Evolutionary conservation across 306 rosid genomes (phyloP), one percentile per base, ranked within the genome.

Genomic region (Cicer arietinum): DNA sequence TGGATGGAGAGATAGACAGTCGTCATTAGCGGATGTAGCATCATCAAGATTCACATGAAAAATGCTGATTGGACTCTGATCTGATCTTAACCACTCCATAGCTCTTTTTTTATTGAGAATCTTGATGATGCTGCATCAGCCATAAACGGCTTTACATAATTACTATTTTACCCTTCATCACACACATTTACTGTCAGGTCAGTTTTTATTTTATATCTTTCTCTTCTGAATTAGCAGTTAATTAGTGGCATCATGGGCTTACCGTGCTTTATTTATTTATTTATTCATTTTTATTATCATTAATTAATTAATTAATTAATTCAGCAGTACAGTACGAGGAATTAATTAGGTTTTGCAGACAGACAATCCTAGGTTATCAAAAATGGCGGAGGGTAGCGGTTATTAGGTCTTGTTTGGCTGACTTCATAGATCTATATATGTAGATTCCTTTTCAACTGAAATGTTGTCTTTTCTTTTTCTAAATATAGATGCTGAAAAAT

Each of bases 111-210:
- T 13, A 82, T 25, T 94, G 98, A 91, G 98, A 94, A 91, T 94
- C 98, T 94, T 91, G 98, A 94, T 94, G 98, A 94, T 94, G 98
- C 97, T 91, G 97, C 98, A 91, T 90, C 96, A 57, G 97, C 97
- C 86, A 88, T 86, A 44, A 85, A 88, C 87, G 90, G 48, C 96
- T 90, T 65, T 30, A 6, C 22, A n/a, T 37, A 67, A 63, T 71
- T 71, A 57, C 63, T 39, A 47, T 73, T 79, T 68, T 78, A 71
- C n/a, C 65, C 64, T 6, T 54, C 30, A 52, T 30, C 30, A 22
- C 2, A 22, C 30, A 22, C 2, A 20, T 20, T 20, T 20, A 20
- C 22, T 77, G 81, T 80, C 90, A 87, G 87, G 90, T 80, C 71
- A 30, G 80, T 76, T 72, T 72, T 79, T 45, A 54, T 20, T 67